phyloP scores from a whole-genome alignment of 192 early-diverging fungal species.

The Neocallimastix lanati region DNA sequence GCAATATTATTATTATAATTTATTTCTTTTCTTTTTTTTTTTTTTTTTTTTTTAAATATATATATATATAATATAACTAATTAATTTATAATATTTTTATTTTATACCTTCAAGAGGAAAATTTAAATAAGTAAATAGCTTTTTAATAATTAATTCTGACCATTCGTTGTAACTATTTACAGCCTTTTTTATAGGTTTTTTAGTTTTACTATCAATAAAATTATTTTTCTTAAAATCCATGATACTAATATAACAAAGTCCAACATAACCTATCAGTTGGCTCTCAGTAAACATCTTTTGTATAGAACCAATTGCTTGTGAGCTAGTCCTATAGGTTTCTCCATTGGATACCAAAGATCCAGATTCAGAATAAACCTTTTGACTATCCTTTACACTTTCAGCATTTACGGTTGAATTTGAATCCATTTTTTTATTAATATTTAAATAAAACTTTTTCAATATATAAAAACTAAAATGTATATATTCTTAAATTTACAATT shows the following conservation, averaged over 20 bases:
- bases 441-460: no score
- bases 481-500: no score
- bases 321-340: not conserved
- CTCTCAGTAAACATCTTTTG: constrained; percentile 59
- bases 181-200: constrained; percentile 9
- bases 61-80: constrained; percentile 28
- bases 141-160: constrained; percentile 62
- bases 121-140: constrained; percentile 62
- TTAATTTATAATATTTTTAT: constrained; percentile 5
- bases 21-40: constrained; percentile 13
- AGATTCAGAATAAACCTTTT: not conserved
- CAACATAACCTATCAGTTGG: constrained; percentile 85
- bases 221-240: constrained; percentile 51
- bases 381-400: not conserved
- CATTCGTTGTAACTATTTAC: constrained; percentile 44
- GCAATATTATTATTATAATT: no score
- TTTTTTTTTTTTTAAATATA: constrained; percentile 12
- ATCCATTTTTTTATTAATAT: not conserved
- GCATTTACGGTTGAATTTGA: not conserved
- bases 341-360: not conserved
- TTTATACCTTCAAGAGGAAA: constrained; percentile 32
- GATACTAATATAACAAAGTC: constrained; percentile 58
- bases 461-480: no score
- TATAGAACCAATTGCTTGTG: not conserved
- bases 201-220: constrained; percentile 38